Base-by-base conservation (phyloP, 257 asterid species). In the Plantago major region DNA sequence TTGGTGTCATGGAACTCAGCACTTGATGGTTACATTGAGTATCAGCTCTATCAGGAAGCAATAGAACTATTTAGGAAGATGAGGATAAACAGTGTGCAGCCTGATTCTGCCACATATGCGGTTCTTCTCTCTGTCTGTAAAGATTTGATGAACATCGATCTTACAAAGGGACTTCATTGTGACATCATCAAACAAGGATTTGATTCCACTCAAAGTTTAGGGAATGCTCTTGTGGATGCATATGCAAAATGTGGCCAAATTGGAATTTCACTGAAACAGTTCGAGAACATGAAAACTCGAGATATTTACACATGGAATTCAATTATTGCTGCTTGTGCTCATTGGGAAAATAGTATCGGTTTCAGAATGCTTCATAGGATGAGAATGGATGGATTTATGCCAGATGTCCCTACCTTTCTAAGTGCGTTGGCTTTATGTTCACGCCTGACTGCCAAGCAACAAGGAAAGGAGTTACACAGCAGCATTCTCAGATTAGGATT, bases 391-490 rank as follows among this genome's bases (percentile, higher is more conserved):
- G 90, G 86, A 42, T 42, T 76, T 42, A 47, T 62, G 66, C 89
- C 91, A 42, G 95, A 83, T 67, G 46, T 74, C 57, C 78, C 82
- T 57, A 90, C 96, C 22, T 67, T 87, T 30, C 71, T 87, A 68
- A 82, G 78, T 62, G 62, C 81, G 3, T 63, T 90, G 71, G 83
- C 96, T 60, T 73, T 83, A 69, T 87, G 94, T 75, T 80, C 96
- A 57, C 59, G 63, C 55, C 83, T 87, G 61, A 79, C 68, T 65
- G 95, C 94, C 68, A 83, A 80, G 76, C 77, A 82, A 42, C 90
- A 87, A 63, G 96, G 94, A 44, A 87, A 88, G 74, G 94, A 90
- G 81, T 62, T 88, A 79, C 98, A 90, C 75, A 82, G 87, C 68
- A 79, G 74, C 75, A 79, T 82, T 62, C 62, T 82, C 42, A 85